These are phyloP conservation scores for Tylopilus sp. DNA, from an alignment of 1,284 basidiomycete genomes.

Conservation along the genomic window DNA sequence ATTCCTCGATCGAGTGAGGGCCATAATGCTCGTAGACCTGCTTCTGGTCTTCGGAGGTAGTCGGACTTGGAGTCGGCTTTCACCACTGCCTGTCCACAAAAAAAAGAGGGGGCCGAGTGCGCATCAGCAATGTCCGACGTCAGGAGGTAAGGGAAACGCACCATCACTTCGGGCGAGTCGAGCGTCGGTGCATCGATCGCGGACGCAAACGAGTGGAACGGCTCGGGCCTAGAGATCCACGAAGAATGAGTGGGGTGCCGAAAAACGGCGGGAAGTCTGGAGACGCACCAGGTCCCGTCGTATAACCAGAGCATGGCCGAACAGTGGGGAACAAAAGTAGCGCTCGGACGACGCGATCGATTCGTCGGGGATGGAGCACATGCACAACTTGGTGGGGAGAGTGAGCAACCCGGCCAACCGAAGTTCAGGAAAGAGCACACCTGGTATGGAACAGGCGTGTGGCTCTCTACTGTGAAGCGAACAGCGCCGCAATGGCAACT, in stretches of 20 bases:
- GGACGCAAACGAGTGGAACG: slow-evolving; percentile 60
- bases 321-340: slow-evolving; percentile 55
- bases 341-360: slow-evolving; percentile 49
- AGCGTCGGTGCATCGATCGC: slow-evolving; percentile 54
- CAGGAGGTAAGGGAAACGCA: slow-evolving; percentile 18
- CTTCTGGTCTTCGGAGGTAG: slow-evolving; percentile 53
- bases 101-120: no score
- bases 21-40: slow-evolving; percentile 42
- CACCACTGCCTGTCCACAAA: slow-evolving; percentile 41
- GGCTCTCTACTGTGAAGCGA: slow-evolving; percentile 49
- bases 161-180: slow-evolving; percentile 46
- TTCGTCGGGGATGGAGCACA: slow-evolving; percentile 49
- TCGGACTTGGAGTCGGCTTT: slow-evolving; percentile 48
- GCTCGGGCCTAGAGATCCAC: slow-evolving; percentile 54
- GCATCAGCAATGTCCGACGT: neutral
- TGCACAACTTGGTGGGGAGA: slow-evolving; percentile 41
- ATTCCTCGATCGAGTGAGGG: slow-evolving; percentile 45
- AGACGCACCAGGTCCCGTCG: slow-evolving; percentile 44
- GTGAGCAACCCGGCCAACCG: neutral
- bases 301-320: slow-evolving; percentile 62
- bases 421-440: slow-evolving; percentile 28
- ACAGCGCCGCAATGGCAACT: slow-evolving; percentile 62
- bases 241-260: no score
- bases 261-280: no score
- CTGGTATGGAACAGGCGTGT: slow-evolving; percentile 57